Percentiles rank a stretch among this genome's conserved stretches.
Conservation (phyloP, 306 rosid species). For the Glycine soja region DNA sequence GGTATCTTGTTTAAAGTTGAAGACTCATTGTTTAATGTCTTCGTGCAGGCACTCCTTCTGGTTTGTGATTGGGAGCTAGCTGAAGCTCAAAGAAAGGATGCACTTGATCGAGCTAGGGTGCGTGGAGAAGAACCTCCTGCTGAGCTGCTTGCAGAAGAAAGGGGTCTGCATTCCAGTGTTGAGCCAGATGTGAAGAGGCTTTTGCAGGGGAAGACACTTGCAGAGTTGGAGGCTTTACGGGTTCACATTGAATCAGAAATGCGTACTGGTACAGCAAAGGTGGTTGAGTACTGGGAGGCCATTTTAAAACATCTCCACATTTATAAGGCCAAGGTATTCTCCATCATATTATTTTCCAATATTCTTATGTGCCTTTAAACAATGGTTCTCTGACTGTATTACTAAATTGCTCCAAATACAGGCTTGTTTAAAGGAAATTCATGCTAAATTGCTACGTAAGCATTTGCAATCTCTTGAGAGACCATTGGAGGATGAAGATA, state of each 20-base stretch:
- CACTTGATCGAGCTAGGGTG: constrained; percentile 93
- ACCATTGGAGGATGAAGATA: constrained; percentile 65
- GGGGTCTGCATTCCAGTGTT: constrained; percentile 92
- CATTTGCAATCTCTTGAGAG: constrained; percentile 77
- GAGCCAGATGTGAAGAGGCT: constrained; percentile 81
- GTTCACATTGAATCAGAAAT: constrained; percentile 86
- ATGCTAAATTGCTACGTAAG: constrained; percentile 80
- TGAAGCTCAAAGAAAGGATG: constrained; percentile 92
- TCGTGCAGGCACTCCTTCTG: constrained; percentile 84
- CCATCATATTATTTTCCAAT: constrained; percentile 31
- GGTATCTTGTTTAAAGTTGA: constrained; percentile 30
- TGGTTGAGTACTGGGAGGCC: constrained; percentile 97
- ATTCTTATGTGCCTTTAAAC: constrained; percentile 18
- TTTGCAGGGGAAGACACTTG: constrained; percentile 75
- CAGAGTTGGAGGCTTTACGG: constrained; percentile 77
- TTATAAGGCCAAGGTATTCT: constrained; percentile 92
- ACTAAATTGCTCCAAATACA: constrained; percentile 50
- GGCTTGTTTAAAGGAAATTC: constrained; percentile 96
- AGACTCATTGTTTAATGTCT: constrained; percentile 35
- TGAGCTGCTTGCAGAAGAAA: constrained; percentile 96
- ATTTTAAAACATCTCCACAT: constrained; percentile 84
- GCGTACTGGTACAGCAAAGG: constrained; percentile 93
- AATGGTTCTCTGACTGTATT: constrained; percentile 29
- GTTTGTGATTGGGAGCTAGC: constrained; percentile 97
- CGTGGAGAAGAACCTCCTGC: constrained; percentile 97